Evolutionary conservation across 331 rosid species (phyloP), one percentile per base, ranked within the genome.

Genomic region (Arachis monticola): DNA sequence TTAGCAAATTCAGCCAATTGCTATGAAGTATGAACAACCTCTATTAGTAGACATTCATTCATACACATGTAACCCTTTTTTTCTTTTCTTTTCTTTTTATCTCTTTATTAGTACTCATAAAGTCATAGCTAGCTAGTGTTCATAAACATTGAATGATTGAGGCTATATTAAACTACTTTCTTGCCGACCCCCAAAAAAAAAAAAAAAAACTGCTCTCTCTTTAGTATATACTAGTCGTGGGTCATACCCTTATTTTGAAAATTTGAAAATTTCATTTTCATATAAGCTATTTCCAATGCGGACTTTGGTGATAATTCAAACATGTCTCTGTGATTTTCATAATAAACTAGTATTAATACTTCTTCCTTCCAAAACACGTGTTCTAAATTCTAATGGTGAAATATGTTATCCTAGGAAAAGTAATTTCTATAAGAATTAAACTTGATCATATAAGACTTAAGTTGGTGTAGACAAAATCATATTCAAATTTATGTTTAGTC

Each of bases 131-230:
- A 46, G 41, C 5, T 45, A 6, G 50, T 67, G 31, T 59, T 64
- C 66, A 38, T 38, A 75, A 76, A 69, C 75, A 52, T 5, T 22
- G 14, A 55, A 84, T 74, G 67, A 81, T 70, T 81, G 80, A 48
- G 44, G 5, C 12, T n/a, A 22, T 40, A 55, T 38, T 8, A 59
- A 64, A 57, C 40, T 55, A 5, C 3, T 14, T 22, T 14, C 31
- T 55, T 55, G 11, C 60, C 60, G 60, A 55, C 60, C 60, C 41
- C 40, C 0, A 3, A 3, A 38, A 38, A 38, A 38, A 38, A 35
- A 35, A 53, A 55, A 55, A 55, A 4, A 5, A 50, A 35, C 3
- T 10, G 10, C 1, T 40, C 67, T 55, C 67, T 68, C 10, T 45
- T 45, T 8, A 38, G 41, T 38, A 38, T 45, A 45, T 45, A 58